Percentiles rank a stretch among this genome's conserved stretches.
Evolutionary conservation across 345 rosid species (phyloP).

Genomic region (Passiflora organensis): DNA sequence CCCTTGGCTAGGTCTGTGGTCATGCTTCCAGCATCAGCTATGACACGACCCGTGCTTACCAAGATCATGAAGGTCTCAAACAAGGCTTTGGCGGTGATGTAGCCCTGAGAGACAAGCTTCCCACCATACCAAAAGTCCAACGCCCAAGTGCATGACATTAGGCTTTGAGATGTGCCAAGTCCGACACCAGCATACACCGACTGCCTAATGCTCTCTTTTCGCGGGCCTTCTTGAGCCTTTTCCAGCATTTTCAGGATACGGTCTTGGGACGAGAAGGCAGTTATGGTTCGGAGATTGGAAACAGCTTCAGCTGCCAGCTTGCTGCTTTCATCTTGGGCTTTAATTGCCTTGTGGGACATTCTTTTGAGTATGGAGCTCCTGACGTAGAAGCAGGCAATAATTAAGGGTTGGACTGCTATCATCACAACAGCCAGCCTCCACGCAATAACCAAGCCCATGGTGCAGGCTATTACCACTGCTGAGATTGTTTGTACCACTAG

Average conservation of each 20-base stretch:
- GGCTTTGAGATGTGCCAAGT: slow-evolving; percentile 23
- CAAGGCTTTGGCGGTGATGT: slow-evolving; percentile 1
- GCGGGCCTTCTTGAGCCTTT: slow-evolving; percentile 26
- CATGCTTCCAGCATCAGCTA: slow-evolving; percentile 11
- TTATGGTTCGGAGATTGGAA: slow-evolving; percentile 28
- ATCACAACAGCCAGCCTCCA: not conserved
- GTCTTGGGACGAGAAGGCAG: slow-evolving; percentile 27
- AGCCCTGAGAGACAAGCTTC: not conserved
- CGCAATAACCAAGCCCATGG: not conserved
- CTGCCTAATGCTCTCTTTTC: slow-evolving; percentile 17
- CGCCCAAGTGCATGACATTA: slow-evolving; percentile 19
- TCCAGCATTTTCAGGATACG: slow-evolving; percentile 26
- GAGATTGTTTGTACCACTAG: not conserved
- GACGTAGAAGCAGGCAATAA: slow-evolving; percentile 15
- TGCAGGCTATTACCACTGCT: not conserved
- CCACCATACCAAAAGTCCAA: slow-evolving; percentile 16
- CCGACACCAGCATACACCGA: slow-evolving; percentile 21
- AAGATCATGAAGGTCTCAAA: slow-evolving; percentile 6
- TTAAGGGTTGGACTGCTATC: slow-evolving; percentile 15
- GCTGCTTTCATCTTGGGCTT: slow-evolving; percentile 9
- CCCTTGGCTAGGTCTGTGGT: slow-evolving; percentile 11
- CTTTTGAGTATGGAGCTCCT: not conserved
- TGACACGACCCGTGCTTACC: slow-evolving; percentile 7
- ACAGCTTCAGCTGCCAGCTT: slow-evolving; percentile 16
- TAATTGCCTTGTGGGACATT: not conserved